A percentile compares a stretch with the other conserved stretches of the same genome.
phyloP scores from a whole-genome alignment of 805 yeast species.

The Candida coquimbonensis region DNA sequence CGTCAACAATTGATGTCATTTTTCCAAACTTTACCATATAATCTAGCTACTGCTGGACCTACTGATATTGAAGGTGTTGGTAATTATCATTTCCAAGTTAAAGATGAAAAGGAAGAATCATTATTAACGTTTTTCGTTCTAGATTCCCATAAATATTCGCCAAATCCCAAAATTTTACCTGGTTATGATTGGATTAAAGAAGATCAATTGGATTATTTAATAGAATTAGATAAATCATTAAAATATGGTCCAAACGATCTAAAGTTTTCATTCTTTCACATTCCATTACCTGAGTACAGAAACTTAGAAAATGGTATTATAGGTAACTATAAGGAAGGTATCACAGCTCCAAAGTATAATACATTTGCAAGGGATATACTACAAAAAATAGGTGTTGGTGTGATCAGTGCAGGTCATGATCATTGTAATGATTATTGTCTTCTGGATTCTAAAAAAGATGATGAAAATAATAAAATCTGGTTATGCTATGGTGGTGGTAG shows the following conservation, averaged over 20 bases:
- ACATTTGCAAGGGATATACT: conserved; percentile 58
- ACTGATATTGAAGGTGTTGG: conserved; percentile 73
- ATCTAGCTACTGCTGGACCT: conserved; percentile 58
- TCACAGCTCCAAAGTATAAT: conserved; percentile 72
- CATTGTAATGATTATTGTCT: conserved; percentile 92
- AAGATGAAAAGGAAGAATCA: conserved; percentile 32
- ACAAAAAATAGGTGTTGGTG: conserved; percentile 61
- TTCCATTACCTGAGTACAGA: conserved; percentile 83
- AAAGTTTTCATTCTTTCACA: conserved; percentile 90
- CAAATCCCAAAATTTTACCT: conserved; percentile 54
- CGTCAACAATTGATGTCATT: conserved; percentile 57
- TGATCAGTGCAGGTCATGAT: conserved; percentile 86
- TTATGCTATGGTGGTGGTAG: conserved; percentile 90
- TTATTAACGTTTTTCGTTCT: conserved; percentile 63
- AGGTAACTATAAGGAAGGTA: conserved; percentile 65
- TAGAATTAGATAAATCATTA: conserved; percentile 26
- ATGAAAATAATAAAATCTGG: conserved; percentile 44
- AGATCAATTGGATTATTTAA: conserved; percentile 55
- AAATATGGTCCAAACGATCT: conserved; percentile 33
- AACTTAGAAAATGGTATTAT: conserved; percentile 38
- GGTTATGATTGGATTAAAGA: conserved; percentile 87
- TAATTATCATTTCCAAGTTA: conserved; percentile 57
- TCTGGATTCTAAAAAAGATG: conserved; percentile 35
- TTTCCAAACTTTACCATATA: conserved; percentile 56
- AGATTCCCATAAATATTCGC: conserved; percentile 78